Base-by-base conservation (phyloP, 306 rosid species). In the Cajanus cajan region DNA sequence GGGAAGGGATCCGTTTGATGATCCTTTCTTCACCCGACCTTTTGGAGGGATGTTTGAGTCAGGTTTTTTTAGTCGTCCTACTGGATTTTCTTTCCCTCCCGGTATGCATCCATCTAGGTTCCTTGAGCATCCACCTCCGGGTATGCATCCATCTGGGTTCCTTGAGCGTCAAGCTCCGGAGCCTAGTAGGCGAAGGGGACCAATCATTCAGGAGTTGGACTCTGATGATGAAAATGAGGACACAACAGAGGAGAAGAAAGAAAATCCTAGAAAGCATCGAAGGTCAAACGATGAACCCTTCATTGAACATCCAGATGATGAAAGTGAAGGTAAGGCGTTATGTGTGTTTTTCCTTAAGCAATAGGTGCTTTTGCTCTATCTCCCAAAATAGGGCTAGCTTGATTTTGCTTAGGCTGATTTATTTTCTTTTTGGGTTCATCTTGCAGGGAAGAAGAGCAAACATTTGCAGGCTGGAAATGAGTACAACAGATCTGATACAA, bases 21-120 rank as follows among this genome's bases (percentile, higher is more conserved):
- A 92, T 18, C 97, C 97, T 62, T 95, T 92, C 85, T 93, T 92
- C 79, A 84, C 86, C 51, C 87, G 73, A 37, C 98, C 98, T 2
- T 86, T 95, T 25, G 94, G 94, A 75, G 88, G 97, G 80, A 82
- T 91, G 89, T 51, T 88, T 3, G 85, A 78, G 25, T 62, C 95
- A 14, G 82, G 82, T 69, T n/a, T 87, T 36, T 80, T 90, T 51
- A 88, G 90, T 71, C 76, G 65, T 43, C 64, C 48, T 1, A 70
- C 87, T 9, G 59, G 88, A 16, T 84, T 64, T 71, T 89, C 94
- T 68, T 87, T 86, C 45, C 61, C 78, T n/a, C 67, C 67, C 0
- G 64, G 37, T 24, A 88, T 83, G 93, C 84, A 76, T 14, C 84
- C 94, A 2, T 14, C 83, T 78, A 91, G 92, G 75, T 87, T 88